Evolutionary conservation across 768 basidiomycete species (phyloP).

Genomic region (Podaxis pistillaris): DNA sequence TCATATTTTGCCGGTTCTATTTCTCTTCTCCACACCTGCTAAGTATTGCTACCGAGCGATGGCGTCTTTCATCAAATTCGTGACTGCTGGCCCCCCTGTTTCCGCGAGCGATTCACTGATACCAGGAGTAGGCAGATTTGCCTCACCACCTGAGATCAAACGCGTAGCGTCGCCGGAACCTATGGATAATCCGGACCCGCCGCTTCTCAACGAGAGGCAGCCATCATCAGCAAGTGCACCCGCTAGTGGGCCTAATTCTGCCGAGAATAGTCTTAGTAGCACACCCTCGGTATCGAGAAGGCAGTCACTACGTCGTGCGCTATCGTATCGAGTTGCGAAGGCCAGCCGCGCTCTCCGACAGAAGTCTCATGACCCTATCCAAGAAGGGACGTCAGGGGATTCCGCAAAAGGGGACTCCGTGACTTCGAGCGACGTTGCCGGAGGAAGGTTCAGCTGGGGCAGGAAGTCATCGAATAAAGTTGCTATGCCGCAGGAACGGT

Average conservation of each 20-base stretch:
- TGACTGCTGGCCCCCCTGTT: slow-evolving; percentile 40
- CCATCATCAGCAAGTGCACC: neutral
- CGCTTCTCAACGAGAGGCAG: neutral
- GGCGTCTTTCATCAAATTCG: slow-evolving; percentile 65
- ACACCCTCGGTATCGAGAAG: slow-evolving; percentile 1
- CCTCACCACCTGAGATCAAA: slow-evolving; percentile 1
- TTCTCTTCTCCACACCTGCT: slow-evolving; percentile 73
- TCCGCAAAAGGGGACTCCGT: slow-evolving; percentile 10
- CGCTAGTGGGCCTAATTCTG: neutral
- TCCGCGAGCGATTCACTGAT: slow-evolving; percentile 4
- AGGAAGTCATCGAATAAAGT: neutral
- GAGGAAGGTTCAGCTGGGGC: slow-evolving; percentile 26
- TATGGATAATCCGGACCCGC: neutral
- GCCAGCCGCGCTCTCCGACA: slow-evolving; percentile 17
- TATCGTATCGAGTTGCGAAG: slow-evolving; percentile 21
- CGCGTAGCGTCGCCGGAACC: slow-evolving; percentile 3
- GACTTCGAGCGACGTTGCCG: slow-evolving; percentile 32
- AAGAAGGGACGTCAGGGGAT: neutral
- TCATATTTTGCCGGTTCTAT: slow-evolving; percentile 71
- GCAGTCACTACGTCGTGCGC: slow-evolving; percentile 23
- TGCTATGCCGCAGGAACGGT: slow-evolving; percentile 24
- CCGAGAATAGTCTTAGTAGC: neutral
- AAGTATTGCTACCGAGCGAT: slow-evolving; percentile 82
- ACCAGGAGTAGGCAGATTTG: neutral
- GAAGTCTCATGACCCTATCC: slow-evolving; percentile 10